Conservation (phyloP, 2,329 filamentous ascomycete genomes). For the Hymenoscyphus fructigenus region DNA sequence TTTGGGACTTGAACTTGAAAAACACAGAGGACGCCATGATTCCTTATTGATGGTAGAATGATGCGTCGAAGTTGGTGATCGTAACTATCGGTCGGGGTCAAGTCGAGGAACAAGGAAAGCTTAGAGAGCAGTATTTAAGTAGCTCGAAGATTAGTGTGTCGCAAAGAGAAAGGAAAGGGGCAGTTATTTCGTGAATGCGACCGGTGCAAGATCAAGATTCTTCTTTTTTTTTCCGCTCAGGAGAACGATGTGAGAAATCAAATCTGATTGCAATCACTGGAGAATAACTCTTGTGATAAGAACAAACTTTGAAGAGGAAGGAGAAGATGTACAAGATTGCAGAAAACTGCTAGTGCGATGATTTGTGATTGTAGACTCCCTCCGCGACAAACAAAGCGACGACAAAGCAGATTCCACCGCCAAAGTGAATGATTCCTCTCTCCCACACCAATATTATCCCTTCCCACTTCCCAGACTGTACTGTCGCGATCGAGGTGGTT, state of each 20-base stretch:
- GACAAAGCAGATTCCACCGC: slow-evolving; percentile 26
- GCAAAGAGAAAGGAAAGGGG: slow-evolving; percentile 26
- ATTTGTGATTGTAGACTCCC: slow-evolving; percentile 26
- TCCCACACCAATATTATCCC: slow-evolving; percentile 18
- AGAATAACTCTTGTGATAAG: slow-evolving; percentile 34
- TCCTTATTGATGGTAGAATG: slow-evolving; percentile 16
- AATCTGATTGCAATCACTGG: slow-evolving; percentile 40
- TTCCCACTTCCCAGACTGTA: slow-evolving; percentile 15
- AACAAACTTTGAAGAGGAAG: slow-evolving; percentile 33
- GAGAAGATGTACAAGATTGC: slow-evolving; percentile 40
- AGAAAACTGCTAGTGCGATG: slow-evolving; percentile 31
- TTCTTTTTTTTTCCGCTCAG: slow-evolving; percentile 39
- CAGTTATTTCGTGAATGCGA: slow-evolving; percentile 33
- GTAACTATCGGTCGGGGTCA: slow-evolving; percentile 15
- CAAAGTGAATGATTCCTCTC: slow-evolving; percentile 17
- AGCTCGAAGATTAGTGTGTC: slow-evolving; percentile 29
- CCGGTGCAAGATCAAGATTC: slow-evolving; percentile 37
- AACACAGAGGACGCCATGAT: slow-evolving; percentile 74
- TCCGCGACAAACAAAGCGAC: slow-evolving; percentile 32
- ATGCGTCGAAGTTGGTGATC: slow-evolving; percentile 12
- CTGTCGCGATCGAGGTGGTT: neutral
- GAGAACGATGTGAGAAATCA: slow-evolving; percentile 38
- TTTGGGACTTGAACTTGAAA: slow-evolving; percentile 99
- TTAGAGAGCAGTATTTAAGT: slow-evolving; percentile 25
- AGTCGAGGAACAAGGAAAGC: slow-evolving; percentile 20